A percentile compares a stretch with the other conserved stretches of the same genome.
Conservation (phyloP, 1,284 basidiomycete species). For the Apiotrichum mycotoxinovorans region DNA sequence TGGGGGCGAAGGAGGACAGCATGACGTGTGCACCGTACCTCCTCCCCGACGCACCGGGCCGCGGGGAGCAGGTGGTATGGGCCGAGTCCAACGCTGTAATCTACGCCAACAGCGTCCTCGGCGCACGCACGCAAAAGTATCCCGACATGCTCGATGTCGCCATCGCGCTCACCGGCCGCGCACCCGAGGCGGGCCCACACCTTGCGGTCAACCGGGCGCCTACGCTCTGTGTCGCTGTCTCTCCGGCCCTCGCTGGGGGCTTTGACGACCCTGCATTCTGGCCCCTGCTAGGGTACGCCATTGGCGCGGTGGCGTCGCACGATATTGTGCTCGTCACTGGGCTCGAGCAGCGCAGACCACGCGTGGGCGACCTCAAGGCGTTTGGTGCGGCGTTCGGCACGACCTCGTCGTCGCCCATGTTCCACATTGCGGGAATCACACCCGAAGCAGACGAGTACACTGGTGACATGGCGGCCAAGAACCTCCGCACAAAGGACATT, state of each 20-base stretch:
- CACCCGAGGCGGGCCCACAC: conserved; percentile 8
- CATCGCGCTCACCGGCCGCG: conserved; percentile 14
- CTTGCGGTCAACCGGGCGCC: conserved; percentile 1
- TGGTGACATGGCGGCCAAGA: neutral
- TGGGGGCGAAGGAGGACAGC: conserved; percentile 1
- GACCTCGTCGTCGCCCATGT: conserved; percentile 12
- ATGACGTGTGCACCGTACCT: conserved; percentile 18
- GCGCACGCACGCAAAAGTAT: conserved; percentile 15
- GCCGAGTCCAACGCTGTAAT: conserved; percentile 16
- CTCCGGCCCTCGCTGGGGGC: neutral
- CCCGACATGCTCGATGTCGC: conserved; percentile 18
- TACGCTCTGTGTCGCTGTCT: neutral
- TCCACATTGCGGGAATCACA: conserved; percentile 14
- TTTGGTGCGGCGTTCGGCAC: conserved; percentile 15
- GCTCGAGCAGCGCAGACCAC: conserved; percentile 4
- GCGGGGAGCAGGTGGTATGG: conserved; percentile 8
- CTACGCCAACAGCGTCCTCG: conserved; percentile 13
- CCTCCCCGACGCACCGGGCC: conserved; percentile 3
- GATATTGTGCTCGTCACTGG: conserved; percentile 6
- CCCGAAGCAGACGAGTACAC: conserved; percentile 5
- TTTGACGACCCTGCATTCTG: neutral
- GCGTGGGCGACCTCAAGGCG: conserved; percentile 11
- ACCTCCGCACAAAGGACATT: neutral
- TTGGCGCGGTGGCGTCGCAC: conserved; percentile 1
- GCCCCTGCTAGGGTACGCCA: conserved; percentile 11